phyloP scores from a whole-genome alignment of 2,329 filamentous ascomycete species.

The Fusarium drepaniforme region DNA sequence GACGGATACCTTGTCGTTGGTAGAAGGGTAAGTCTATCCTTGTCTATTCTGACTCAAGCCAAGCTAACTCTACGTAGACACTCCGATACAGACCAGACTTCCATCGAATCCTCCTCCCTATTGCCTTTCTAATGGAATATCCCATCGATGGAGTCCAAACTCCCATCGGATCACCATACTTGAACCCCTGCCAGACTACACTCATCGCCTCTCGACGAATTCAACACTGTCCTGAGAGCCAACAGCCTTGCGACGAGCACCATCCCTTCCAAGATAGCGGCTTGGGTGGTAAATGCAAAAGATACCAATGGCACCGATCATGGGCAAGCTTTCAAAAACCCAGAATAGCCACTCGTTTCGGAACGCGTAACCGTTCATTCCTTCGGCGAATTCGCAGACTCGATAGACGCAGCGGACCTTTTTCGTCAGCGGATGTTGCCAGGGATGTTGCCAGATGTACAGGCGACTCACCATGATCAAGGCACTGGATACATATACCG shows the following conservation, averaged over 20 bases:
- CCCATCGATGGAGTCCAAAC: background rate
- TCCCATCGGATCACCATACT: background rate
- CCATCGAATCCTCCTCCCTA: background rate
- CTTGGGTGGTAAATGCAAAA: slow-evolving; percentile 64
- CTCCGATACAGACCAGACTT: background rate
- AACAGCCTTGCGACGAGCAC: slow-evolving; percentile 3
- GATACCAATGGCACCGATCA: slow-evolving; percentile 59
- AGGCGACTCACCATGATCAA: slow-evolving; percentile 57
- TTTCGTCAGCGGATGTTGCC: background rate
- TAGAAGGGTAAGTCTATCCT: slow-evolving; percentile 1
- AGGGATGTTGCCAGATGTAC: background rate
- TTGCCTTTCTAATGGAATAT: too few relatives aligned
- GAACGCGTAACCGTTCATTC: slow-evolving; percentile 63
- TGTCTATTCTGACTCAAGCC: background rate
- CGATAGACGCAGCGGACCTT: slow-evolving; percentile 66
- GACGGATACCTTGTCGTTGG: background rate
- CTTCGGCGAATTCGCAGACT: slow-evolving; percentile 65
- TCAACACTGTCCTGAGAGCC: slow-evolving; percentile 19
- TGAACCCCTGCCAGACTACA: background rate
- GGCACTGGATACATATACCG: slow-evolving; percentile 58
- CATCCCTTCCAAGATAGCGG: slow-evolving; percentile 48
- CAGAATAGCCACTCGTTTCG: slow-evolving; percentile 66
- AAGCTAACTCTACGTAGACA: background rate
- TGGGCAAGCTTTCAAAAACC: slow-evolving; percentile 62
- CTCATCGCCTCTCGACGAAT: background rate